These are phyloP conservation scores for Trichoderma virens DNA, from an alignment of 495 filamentous ascomycete species.

Conservation along the genomic window DNA sequence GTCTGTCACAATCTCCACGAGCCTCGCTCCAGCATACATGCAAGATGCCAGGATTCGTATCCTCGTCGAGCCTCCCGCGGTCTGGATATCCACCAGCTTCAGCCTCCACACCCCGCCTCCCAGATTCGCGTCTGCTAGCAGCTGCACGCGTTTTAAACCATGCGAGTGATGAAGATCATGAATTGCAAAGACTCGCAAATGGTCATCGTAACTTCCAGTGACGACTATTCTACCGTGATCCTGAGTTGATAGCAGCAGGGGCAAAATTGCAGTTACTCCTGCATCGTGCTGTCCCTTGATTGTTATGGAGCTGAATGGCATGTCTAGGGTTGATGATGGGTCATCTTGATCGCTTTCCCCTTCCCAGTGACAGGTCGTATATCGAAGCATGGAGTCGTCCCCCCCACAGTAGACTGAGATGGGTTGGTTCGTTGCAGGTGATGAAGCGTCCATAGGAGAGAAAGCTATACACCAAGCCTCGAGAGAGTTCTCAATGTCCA, in stretches of 20 bases:
- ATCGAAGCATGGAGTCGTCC: conserved; percentile 52
- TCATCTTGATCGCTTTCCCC: neutral
- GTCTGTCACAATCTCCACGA: conserved; percentile 46
- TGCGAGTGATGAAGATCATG: conserved; percentile 31
- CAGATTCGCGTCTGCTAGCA: conserved; percentile 57
- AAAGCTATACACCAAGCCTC: conserved; percentile 66
- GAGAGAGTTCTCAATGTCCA: conserved; percentile 37
- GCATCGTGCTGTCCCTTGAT: conserved; percentile 56
- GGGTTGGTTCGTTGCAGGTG: neutral
- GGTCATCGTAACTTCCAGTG: conserved; percentile 91
- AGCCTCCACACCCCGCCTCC: conserved; percentile 91
- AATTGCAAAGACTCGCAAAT: conserved; percentile 54
- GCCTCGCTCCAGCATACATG: conserved; percentile 78
- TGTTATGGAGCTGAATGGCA: conserved; percentile 23
- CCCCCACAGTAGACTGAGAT: conserved; percentile 55
- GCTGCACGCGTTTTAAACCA: conserved; percentile 21
- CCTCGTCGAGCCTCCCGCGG: conserved; percentile 19
- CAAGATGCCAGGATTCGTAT: conserved; percentile 73
- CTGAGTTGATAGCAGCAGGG: conserved; percentile 36
- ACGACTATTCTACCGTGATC: conserved; percentile 49
- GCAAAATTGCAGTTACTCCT: conserved; percentile 83
- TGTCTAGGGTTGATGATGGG: conserved; percentile 24
- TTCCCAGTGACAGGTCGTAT: conserved; percentile 16
- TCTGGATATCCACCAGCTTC: conserved; percentile 42
- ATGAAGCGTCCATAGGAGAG: conserved; percentile 17